phyloP scores from a whole-genome alignment of 805 yeast species.

The Lipomyces yamanashiensis region DNA sequence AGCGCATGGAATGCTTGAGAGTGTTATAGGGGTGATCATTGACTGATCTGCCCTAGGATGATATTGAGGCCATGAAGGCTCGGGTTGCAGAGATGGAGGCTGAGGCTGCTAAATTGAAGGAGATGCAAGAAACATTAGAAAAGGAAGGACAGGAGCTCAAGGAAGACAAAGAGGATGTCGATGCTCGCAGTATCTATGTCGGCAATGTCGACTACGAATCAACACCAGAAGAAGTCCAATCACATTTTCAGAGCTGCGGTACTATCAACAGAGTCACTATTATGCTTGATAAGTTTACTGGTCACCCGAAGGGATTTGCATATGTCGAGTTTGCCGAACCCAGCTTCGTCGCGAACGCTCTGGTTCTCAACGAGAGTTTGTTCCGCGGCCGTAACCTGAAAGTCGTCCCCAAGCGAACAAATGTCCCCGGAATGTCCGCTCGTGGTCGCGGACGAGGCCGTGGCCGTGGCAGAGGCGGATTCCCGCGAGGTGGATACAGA shows the following conservation, averaged over 20 bases:
- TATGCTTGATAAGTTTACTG: slow-evolving; percentile 70
- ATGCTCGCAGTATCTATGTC: slow-evolving; percentile 75
- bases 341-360: slow-evolving; percentile 66
- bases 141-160: slow-evolving; percentile 49
- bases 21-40: neutral
- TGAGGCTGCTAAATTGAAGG: slow-evolving; percentile 66
- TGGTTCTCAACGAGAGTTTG: slow-evolving; percentile 64
- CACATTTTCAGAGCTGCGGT: slow-evolving; percentile 72
- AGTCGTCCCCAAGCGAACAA: slow-evolving; percentile 79
- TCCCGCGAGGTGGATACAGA: slow-evolving; percentile 41
- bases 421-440: slow-evolving; percentile 69
- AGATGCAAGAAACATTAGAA: slow-evolving; percentile 57
- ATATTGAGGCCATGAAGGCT: slow-evolving; percentile 46
- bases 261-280: slow-evolving; percentile 80
- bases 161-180: slow-evolving; percentile 67
- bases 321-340: slow-evolving; percentile 80
- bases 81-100: slow-evolving; percentile 61
- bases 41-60: slow-evolving; percentile 18
- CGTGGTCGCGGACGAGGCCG: slow-evolving; percentile 59
- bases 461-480: slow-evolving; percentile 48
- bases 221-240: slow-evolving; percentile 78
- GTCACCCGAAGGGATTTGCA: slow-evolving; percentile 82
- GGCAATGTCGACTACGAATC: slow-evolving; percentile 84
- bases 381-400: slow-evolving; percentile 74
- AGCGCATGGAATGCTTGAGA: neutral